Conservation (phyloP, 2,329 filamentous ascomycete species). For the Plectosphaerella cucumerina region DNA sequence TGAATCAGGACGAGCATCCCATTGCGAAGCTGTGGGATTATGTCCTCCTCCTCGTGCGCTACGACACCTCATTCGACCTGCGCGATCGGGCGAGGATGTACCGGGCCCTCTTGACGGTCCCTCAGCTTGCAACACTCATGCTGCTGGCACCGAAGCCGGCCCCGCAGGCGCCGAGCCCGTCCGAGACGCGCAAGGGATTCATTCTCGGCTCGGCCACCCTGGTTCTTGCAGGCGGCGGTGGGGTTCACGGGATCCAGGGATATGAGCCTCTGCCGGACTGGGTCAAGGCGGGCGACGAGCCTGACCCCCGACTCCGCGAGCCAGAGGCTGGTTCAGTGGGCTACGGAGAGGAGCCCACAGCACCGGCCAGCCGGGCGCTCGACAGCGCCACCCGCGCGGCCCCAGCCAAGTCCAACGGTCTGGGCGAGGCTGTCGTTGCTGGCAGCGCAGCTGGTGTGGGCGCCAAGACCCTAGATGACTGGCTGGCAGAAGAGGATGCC, state of each 20-base stretch:
- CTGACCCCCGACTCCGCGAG: slow-evolving; percentile 69
- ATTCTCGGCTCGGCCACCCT: slow-evolving; percentile 81
- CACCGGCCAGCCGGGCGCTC: slow-evolving; percentile 60
- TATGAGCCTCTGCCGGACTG: slow-evolving; percentile 80
- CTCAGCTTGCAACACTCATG: slow-evolving; percentile 85
- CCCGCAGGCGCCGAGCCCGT: slow-evolving; percentile 84
- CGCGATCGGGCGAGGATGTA: slow-evolving; percentile 89
- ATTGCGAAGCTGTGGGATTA: slow-evolving; percentile 81
- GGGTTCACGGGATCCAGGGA: slow-evolving; percentile 68
- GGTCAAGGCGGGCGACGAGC: slow-evolving; percentile 77
- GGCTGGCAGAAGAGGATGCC: slow-evolving; percentile 72
- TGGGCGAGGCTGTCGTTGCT: slow-evolving; percentile 12
- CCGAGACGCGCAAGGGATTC: slow-evolving; percentile 73
- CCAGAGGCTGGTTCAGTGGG: slow-evolving; percentile 35
- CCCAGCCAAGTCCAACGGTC: slow-evolving; percentile 44
- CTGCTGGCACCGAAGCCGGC: slow-evolving; percentile 92
- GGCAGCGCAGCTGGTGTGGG: slow-evolving; percentile 27
- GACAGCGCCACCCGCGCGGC: slow-evolving; percentile 47
- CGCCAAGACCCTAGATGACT: slow-evolving; percentile 85
- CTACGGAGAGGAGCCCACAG: slow-evolving; percentile 34
- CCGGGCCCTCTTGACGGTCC: slow-evolving; percentile 74
- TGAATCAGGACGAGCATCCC: slow-evolving; percentile 54
- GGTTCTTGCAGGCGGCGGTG: slow-evolving; percentile 73
- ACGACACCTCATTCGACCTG: slow-evolving; percentile 92
- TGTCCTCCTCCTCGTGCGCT: slow-evolving; percentile 77